Evolutionary conservation across 2,329 filamentous ascomycete genomes (phyloP), one percentile per base, ranked within the genome.

Genomic region (Claviceps sp.): DNA sequence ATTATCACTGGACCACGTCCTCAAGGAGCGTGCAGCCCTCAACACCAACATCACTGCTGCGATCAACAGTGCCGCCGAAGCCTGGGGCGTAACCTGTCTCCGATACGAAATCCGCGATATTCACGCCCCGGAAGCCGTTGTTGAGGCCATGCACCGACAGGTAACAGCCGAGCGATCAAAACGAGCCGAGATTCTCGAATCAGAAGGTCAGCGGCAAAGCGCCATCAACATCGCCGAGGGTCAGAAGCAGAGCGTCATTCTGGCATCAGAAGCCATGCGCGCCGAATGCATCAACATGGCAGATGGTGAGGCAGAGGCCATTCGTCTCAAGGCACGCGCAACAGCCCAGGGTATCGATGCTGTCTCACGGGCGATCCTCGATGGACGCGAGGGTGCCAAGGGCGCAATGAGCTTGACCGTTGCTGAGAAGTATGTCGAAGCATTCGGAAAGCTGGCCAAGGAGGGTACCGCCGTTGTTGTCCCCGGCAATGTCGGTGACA

Each of bases 151-250:
- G 93, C 93, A 98, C 73, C 81, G 93, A 57, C 91, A 97, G 68
- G 93, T 98, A 49, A 97, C 93, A 0, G 93, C 93, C 17, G 93
- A 98, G 73, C 86, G 93, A 43, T 94, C 87, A 63, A 98, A 98
- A 78, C 85, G 93, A 57, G 93, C 93, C 52, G 93, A 98, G 73
- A 98, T 98, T 62, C 77, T 98, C 47, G 93, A 98, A 54, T 95
- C 89, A 0, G 93, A 98, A 66, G 93, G 93, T 70, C 93, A 98
- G 71, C 79, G 93, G 56, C 93, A 98, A 73, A 91, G 85, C 62
- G 93, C 93, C 41, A 98, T 98, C 78, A 98, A 98, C 69, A 96
- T 98, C 59, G 93, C 93, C 52, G 93, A 98, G 74, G 93, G 93
- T 68, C 82, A 85, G 70, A 98, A 98, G 75, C 93, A 97, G 76